phyloP scores from a whole-genome alignment of 371 early-diverging fungal species.

The Lichtheimia corymbifera region DNA sequence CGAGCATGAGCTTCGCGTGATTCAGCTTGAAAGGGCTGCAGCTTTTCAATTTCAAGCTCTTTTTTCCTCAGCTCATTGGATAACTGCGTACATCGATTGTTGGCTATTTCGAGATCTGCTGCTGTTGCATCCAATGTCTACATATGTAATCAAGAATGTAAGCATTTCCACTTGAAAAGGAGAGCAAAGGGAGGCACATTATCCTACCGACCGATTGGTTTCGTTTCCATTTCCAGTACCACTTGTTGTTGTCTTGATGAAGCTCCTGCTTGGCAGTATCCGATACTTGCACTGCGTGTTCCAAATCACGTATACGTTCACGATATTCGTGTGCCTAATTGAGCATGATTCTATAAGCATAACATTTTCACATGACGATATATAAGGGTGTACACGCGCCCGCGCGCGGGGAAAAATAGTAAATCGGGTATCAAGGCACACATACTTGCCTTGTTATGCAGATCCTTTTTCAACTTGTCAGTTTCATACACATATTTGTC shows the following conservation, averaged over 20 bases:
- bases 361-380: background rate
- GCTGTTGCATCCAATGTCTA: constrained; percentile 34
- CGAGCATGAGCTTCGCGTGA: constrained; percentile 27
- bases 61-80: constrained; percentile 22
- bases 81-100: constrained; percentile 27
- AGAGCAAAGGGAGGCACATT: background rate
- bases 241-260: constrained; percentile 18
- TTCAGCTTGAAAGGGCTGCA: constrained; percentile 26
- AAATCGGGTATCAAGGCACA: constrained; percentile 8
- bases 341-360: background rate
- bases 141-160: background rate
- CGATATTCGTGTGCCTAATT: constrained; percentile 30
- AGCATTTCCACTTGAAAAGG: background rate
- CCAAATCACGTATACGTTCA: constrained; percentile 22
- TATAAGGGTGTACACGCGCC: too few relatives aligned
- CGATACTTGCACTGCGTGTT: constrained; percentile 23
- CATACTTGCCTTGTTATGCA: constrained; percentile 32
- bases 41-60: constrained; percentile 28
- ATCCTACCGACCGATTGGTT: constrained; percentile 29
- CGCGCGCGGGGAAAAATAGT: too few relatives aligned
- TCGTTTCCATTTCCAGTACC: constrained; percentile 42
- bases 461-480: constrained; percentile 23
- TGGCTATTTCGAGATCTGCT: constrained; percentile 31
- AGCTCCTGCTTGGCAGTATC: constrained; percentile 23
- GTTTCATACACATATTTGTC: constrained; percentile 36